Evolutionary conservation across 106 monocot genomes (phyloP), one percentile per base, ranked within the genome.

Genomic region (Posidonia australis): DNA sequence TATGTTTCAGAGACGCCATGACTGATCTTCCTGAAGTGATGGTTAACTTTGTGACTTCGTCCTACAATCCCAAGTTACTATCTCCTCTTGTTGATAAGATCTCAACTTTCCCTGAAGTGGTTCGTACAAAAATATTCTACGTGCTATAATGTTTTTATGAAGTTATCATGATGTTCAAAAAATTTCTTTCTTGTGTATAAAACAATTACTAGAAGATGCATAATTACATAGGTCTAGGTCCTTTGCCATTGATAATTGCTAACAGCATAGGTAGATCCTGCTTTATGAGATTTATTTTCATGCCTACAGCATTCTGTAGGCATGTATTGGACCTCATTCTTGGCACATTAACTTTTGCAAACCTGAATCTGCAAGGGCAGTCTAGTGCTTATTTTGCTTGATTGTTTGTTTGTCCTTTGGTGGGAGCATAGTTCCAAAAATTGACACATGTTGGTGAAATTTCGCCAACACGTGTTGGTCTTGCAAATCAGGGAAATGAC

Each of bases 41-140:
- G 96, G 90, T 96, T 48, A 96, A 96, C 68, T 96, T 96, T 81
- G 87, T 96, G 66, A 96, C 96, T 54, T 86, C 96, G 44, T 71
- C 66, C 52, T 83, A 90, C 67, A 80, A 85, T 42, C 84, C 90
- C 21, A 63, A 74, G 45, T 46, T 96, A 62, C 44, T 96, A 74
- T 60, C 70, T 66, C 87, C 80, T 73, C 82, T 96, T 30, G 78
- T 90, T 46, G 49, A 70, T n/a, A 85, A 81, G 67, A 77, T 87
- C 44, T 77, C 80, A 70, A 18, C 69, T 32, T 82, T 96, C 70
- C 77, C 84, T 65, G 84, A 87, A 90, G 96, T 96, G 86, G 90
- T 90, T 61, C 32, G 90, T 83, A 42, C 26, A 57, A 28, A 22
- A 44, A 24, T 2, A 26, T 27, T 57, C 16, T 28, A 57, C 26